Evolutionary conservation across 2,329 filamentous ascomycete genomes (phyloP).

Genomic region (Alternaria panax): DNA sequence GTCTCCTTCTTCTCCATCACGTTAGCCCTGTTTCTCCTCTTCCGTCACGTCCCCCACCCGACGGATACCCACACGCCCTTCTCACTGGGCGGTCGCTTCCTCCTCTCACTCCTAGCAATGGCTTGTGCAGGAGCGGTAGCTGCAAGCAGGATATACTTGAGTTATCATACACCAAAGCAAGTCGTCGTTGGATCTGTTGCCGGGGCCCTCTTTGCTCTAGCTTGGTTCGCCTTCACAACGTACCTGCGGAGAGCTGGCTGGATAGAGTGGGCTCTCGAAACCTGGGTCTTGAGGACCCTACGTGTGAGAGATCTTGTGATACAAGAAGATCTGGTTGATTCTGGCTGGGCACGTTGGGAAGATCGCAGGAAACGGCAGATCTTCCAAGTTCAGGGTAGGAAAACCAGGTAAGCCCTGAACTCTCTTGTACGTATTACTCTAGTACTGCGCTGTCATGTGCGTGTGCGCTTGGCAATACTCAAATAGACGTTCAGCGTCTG

Average conservation of each 20-base stretch:
- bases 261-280: conserved; percentile 75
- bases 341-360: conserved; percentile 95
- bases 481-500: background rate
- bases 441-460: background rate
- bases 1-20: conserved; percentile 90
- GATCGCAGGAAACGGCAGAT: conserved; percentile 49
- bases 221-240: conserved; percentile 81
- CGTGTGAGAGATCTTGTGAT: conserved; percentile 84
- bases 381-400: conserved; percentile 37
- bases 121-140: conserved; percentile 64
- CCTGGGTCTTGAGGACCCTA: conserved; percentile 68
- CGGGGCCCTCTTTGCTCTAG: conserved; percentile 73
- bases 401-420: conserved; percentile 25
- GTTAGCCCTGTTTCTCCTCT: conserved; percentile 81
- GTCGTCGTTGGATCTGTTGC: conserved; percentile 80
- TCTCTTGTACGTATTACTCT: background rate
- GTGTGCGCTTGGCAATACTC: background rate
- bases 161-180: conserved; percentile 89
- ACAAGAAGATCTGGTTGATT: conserved; percentile 86
- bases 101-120: conserved; percentile 56
- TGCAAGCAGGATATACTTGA: conserved; percentile 85
- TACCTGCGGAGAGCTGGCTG: conserved; percentile 71
- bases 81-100: conserved; percentile 66
- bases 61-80: conserved; percentile 63
- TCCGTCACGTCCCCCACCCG: conserved; percentile 68